Percentiles rank a stretch among this genome's conserved stretches.
These are phyloP conservation scores for Brassica hybrid DNA, from an alignment of 441 rosid genomes.

Conservation along the genomic window DNA sequence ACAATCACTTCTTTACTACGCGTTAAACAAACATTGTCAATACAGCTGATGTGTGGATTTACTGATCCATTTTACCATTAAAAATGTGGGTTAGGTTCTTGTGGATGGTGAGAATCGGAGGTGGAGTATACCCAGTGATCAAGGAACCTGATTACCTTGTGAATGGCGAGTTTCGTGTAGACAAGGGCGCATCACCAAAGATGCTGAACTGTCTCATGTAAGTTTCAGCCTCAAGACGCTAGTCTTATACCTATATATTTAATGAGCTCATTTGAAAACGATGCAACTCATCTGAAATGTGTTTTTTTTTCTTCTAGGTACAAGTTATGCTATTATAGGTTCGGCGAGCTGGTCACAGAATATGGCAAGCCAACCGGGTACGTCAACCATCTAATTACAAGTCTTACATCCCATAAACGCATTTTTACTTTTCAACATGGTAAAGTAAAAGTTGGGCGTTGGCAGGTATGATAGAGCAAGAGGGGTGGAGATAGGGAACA, in stretches of 20 bases:
- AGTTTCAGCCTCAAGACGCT: constrained; percentile 41
- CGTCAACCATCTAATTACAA: constrained; percentile 25
- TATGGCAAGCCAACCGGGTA: constrained; percentile 93
- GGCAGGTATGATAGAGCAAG: constrained; percentile 92
- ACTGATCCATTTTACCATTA: background rate
- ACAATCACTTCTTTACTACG: background rate
- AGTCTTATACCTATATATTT: background rate
- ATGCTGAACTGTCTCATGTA: constrained; percentile 99
- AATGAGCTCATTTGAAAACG: background rate
- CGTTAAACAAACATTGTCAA: background rate
- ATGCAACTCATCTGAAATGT: constrained; percentile 23
- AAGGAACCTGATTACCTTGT: constrained; percentile 98
- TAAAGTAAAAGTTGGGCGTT: background rate
- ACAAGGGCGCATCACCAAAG: constrained; percentile 97
- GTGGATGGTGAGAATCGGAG: constrained; percentile 99
- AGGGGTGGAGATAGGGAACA: constrained; percentile 95
- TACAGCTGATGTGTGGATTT: background rate
- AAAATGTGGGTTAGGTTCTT: constrained; percentile 64
- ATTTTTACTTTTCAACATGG: background rate
- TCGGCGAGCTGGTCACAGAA: constrained; percentile 91
- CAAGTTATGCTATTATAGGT: constrained; percentile 92
- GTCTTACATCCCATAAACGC: background rate
- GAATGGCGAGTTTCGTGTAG: constrained; percentile 98
- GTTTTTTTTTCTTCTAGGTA: constrained; percentile 63
- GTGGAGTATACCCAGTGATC: constrained; percentile 97